A percentile compares a stretch with the other conserved stretches of the same genome.
Conservation (phyloP, 129 eudicot species). For the Rutidosis leptorrhynchoides region DNA sequence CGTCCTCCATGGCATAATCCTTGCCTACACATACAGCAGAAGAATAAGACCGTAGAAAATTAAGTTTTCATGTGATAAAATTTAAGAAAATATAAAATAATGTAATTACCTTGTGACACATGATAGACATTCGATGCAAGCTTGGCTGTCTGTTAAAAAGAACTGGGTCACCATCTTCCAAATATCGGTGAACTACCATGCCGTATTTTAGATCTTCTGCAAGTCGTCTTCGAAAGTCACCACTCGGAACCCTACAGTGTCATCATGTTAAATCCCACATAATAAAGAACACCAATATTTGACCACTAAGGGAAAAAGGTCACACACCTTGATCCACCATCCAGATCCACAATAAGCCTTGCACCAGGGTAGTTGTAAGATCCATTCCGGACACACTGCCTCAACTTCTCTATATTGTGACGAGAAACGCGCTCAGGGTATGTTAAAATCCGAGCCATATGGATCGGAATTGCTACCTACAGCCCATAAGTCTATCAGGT, state of each 20-base stretch:
- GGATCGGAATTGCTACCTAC: conserved; percentile 85
- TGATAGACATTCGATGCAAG: conserved; percentile 97
- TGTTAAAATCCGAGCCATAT: conserved; percentile 79
- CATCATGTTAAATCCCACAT: no score
- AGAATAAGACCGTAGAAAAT: not conserved
- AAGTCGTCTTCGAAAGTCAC: conserved; percentile 48
- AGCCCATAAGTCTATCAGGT: no score
- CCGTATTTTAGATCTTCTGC: conserved; percentile 90
- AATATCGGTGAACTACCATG: conserved; percentile 68
- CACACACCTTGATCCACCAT: conserved; percentile 73
- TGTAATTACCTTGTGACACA: conserved; percentile 75
- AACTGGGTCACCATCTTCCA: conserved; percentile 85
- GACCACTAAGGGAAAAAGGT: no score
- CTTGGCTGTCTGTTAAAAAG: conserved; percentile 97
- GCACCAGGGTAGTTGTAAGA: conserved; percentile 90
- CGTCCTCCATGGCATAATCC: conserved; percentile 99
- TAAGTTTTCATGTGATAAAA: not conserved
- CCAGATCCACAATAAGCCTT: conserved; percentile 54
- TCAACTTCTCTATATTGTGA: conserved; percentile 85
- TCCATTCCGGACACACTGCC: conserved; percentile 87
- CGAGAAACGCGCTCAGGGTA: conserved; percentile 87
- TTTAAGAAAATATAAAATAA: no score
- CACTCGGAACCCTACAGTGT: conserved; percentile 22
- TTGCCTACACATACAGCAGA: conserved; percentile 60
- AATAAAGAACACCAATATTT: no score